Evolutionary conservation across 371 early-diverging fungal species (phyloP).

Genomic region (Mortierella sp.): DNA sequence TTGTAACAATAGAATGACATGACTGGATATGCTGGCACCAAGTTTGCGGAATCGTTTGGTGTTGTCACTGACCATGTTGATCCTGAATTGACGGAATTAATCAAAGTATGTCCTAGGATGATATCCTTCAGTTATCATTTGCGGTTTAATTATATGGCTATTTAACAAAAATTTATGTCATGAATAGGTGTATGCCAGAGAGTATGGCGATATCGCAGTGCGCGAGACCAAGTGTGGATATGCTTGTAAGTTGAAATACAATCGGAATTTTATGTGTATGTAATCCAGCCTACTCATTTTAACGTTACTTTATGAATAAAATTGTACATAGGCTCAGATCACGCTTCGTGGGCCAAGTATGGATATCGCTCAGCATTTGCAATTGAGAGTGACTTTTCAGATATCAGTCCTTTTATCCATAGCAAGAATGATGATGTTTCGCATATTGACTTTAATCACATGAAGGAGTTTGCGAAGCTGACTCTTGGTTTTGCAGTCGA

Average conservation of each 20-base stretch:
- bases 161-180: not conserved
- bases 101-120: constrained; percentile 39
- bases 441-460: constrained; percentile 86
- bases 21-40: constrained; percentile 85
- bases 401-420: constrained; percentile 78
- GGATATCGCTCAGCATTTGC: constrained; percentile 90
- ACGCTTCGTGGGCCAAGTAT: constrained; percentile 91
- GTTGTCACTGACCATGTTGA: constrained; percentile 88
- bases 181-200: constrained; percentile 34
- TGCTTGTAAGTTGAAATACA: constrained; percentile 56
- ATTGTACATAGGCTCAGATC: constrained; percentile 72
- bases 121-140: too few relatives aligned
- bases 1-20: constrained; percentile 69
- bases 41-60: constrained; percentile 76
- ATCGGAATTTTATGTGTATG: not conserved
- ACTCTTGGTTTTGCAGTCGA: constrained; percentile 91
- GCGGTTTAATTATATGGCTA: not conserved
- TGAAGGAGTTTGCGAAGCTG: constrained; percentile 87
- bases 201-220: constrained; percentile 66
- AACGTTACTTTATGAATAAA: not conserved
- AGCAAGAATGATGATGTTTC: constrained; percentile 76
- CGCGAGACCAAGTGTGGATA: constrained; percentile 80
- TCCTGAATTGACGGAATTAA: constrained; percentile 74
- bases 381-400: constrained; percentile 85
- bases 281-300: not conserved